A percentile compares a stretch with the other conserved stretches of the same genome.
Evolutionary conservation across 306 rosid genomes (phyloP).

Genomic region (Gastrolobium villosum): DNA sequence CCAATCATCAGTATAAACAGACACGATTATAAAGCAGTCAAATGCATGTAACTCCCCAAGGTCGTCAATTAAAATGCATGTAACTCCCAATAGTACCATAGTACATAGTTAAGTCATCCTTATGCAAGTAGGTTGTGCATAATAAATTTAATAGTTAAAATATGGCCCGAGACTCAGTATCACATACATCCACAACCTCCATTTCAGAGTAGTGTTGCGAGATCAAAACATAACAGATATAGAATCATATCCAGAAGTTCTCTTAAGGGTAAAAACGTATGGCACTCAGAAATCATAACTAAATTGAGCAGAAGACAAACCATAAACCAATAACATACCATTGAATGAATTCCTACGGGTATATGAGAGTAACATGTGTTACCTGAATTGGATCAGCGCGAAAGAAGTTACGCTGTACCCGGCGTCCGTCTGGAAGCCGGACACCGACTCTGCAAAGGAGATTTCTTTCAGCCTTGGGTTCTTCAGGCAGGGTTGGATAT

Average conservation of each 20-base stretch:
- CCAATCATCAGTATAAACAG: not conserved
- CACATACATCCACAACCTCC: conserved; percentile 7
- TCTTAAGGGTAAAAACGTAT: not conserved
- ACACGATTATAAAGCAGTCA: not conserved
- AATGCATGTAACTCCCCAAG: not conserved
- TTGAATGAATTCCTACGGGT: conserved; percentile 9
- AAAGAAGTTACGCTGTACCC: conserved; percentile 84
- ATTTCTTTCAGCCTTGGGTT: conserved; percentile 82
- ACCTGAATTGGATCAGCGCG: conserved; percentile 90
- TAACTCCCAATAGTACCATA: not conserved
- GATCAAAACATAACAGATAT: conserved; percentile 32
- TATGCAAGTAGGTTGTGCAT: not conserved
- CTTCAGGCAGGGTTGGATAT: conserved; percentile 85
- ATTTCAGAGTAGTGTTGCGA: conserved; percentile 17
- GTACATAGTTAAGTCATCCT: not conserved
- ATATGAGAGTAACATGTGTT: conserved; percentile 9
- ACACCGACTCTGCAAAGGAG: conserved; percentile 88
- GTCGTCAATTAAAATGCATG: not conserved
- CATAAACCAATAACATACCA: not conserved
- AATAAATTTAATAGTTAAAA: conserved; percentile 8
- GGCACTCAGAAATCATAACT: not conserved
- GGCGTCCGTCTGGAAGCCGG: conserved; percentile 92
- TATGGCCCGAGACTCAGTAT: not conserved
- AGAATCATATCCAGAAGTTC: conserved; percentile 5
- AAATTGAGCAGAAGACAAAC: conserved; percentile 28